phyloP scores from a whole-genome alignment of 116 monocot species.

The Papilionanthe hybrid region DNA sequence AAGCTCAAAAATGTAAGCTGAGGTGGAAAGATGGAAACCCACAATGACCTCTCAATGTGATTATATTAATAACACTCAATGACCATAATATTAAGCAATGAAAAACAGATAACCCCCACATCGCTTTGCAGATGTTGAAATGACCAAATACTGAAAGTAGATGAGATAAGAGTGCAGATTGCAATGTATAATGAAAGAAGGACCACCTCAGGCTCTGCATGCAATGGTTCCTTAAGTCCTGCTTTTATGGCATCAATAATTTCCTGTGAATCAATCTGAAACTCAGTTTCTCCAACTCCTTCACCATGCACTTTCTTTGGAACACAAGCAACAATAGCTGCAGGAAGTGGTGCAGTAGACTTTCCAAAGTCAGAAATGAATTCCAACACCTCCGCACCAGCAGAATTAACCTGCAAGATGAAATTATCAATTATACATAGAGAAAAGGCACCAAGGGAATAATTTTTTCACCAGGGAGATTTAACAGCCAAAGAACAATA shows the following conservation, averaged over 20 bases:
- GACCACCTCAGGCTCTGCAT: slow-evolving; percentile 88
- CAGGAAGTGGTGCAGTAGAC: slow-evolving; percentile 70
- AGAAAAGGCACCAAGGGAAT: not conserved
- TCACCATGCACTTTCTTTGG: slow-evolving; percentile 84
- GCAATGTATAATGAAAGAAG: not conserved
- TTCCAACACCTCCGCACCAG: slow-evolving; percentile 85
- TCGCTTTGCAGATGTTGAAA: slow-evolving; percentile 1
- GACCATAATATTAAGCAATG: not conserved
- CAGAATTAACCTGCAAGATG: slow-evolving; percentile 65
- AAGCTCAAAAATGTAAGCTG: not conserved
- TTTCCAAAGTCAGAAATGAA: slow-evolving; percentile 93
- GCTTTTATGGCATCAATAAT: slow-evolving; percentile 75
- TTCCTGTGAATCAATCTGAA: slow-evolving; percentile 71
- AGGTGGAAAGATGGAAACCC: not conserved
- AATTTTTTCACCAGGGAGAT: not conserved
- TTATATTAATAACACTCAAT: not conserved
- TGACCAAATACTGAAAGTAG: not conserved
- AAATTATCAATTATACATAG: not conserved
- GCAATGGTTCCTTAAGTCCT: slow-evolving; percentile 82
- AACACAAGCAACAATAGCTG: slow-evolving; percentile 99
- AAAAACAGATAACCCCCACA: not conserved
- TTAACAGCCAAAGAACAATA: not conserved
- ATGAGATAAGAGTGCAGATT: not conserved
- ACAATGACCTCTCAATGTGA: not conserved
- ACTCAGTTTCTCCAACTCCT: slow-evolving; percentile 67